Evolutionary conservation across 305 asterid genomes (phyloP), one percentile per base, ranked within the genome.

Genomic region (Fraxinus greggii): DNA sequence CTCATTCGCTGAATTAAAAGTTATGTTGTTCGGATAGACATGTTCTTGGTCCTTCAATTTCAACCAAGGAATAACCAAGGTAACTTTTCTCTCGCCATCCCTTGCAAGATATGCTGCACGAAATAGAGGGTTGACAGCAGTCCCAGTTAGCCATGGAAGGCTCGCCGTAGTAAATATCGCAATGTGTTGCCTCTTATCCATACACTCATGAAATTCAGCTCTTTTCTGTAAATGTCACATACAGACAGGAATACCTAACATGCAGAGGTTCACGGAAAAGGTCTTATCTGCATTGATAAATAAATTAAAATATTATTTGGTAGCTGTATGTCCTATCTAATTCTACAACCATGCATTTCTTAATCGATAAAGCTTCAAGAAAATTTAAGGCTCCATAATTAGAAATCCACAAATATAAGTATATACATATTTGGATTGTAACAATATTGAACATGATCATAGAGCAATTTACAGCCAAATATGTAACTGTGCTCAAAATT

Each of bases 111-210:
- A 96, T 9, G 97, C 99, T 76, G 99, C 99, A 61, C 98, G 98
- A 40, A 94, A 96, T 72, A 96, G 86, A 88, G 99, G 99, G 87
- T 96, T 96, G 75, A 96, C 97, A 35, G 99, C 88, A 76, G 99
- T 96, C 85, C 99, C 99, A 75, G 99, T 96, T 77, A 96, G 89
- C 99, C 99, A 96, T 75, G 99, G 99, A 83, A 96, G 95, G 95
- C 99, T 96, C 21, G 99, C 99, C 8, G 99, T 96, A 28, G 99
- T 93, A 86, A 93, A 96, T 85, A 96, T 92, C 35, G 93, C 92
- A 38, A 96, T 91, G 85, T 92, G 92, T 75, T 88, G 92, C 86
- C 90, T 90, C 90, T 89, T 89, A 56, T 89, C 97, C 98, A 92
- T 84, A 79, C 48, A 80, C 76, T 88, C 94, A 88, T 89, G 86